Percentiles rank a stretch among this genome's conserved stretches.
Conservation (phyloP, 106 monocot genomes). For the Allium sativum region DNA sequence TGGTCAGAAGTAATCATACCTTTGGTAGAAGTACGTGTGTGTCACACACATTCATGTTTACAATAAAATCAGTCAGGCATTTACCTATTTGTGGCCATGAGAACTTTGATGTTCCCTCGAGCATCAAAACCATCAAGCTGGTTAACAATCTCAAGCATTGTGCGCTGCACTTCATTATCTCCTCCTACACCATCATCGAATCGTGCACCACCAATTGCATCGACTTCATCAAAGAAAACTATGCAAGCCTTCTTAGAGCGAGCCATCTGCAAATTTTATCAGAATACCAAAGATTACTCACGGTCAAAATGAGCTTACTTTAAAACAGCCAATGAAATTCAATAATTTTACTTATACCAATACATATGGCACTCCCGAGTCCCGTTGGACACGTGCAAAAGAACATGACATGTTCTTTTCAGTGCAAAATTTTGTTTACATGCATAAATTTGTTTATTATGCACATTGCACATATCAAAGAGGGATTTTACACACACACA, state of each 20-base stretch:
- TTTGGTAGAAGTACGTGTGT: neutral
- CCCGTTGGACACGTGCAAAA: no score
- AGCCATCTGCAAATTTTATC: slow-evolving; percentile 58
- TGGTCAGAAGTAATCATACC: neutral
- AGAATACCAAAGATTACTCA: no score
- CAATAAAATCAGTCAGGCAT: neutral
- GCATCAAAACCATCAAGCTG: slow-evolving; percentile 98
- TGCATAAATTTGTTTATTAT: no score
- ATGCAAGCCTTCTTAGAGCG: slow-evolving; percentile 97
- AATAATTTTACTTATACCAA: no score
- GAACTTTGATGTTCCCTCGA: slow-evolving; percentile 84
- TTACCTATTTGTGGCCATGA: slow-evolving; percentile 96
- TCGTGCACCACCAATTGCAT: slow-evolving; percentile 96
- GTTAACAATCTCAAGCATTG: slow-evolving; percentile 98
- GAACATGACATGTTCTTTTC: no score
- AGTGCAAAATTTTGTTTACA: no score
- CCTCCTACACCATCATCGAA: slow-evolving; percentile 99
- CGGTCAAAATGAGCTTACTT: no score
- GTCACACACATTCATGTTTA: no score
- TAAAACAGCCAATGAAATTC: no score
- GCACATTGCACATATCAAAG: no score
- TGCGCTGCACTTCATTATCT: slow-evolving; percentile 98
- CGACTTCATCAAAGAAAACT: slow-evolving; percentile 96
- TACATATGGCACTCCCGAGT: no score
- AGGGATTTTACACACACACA: no score